These are phyloP conservation scores for Trematosphaeria pertusa DNA, from an alignment of 2,329 filamentous ascomycete genomes.

Conservation along the genomic window DNA sequence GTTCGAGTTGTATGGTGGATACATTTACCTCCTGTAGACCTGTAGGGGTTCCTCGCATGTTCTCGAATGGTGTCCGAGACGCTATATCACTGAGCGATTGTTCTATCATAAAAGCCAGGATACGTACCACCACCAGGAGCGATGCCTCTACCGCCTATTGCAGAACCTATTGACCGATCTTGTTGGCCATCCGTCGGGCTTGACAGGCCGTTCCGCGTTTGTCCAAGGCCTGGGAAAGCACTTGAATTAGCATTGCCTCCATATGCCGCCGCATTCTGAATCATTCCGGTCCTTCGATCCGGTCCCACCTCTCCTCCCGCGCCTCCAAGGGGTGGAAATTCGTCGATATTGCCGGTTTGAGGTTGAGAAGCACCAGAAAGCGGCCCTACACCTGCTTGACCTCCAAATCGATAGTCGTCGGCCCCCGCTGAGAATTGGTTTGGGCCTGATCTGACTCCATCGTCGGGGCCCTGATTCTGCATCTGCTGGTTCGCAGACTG, in stretches of 20 bases:
- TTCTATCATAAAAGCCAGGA: neutral
- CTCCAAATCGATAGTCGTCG: slow-evolving; percentile 65
- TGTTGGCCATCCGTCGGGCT: slow-evolving; percentile 48
- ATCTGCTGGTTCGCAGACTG: slow-evolving; percentile 52
- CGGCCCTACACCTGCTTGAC: slow-evolving; percentile 61
- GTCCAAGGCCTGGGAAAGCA: slow-evolving; percentile 52
- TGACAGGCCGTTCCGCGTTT: slow-evolving; percentile 52
- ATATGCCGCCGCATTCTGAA: slow-evolving; percentile 58
- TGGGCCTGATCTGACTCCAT: slow-evolving; percentile 46
- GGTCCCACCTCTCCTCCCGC: slow-evolving; percentile 59
- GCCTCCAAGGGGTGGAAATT: slow-evolving; percentile 66
- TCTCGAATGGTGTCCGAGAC: slow-evolving; percentile 42
- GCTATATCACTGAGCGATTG: slow-evolving; percentile 23
- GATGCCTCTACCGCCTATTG: slow-evolving; percentile 38
- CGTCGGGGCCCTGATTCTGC: slow-evolving; percentile 51
- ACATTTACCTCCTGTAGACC: slow-evolving; percentile 46
- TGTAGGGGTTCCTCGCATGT: slow-evolving; percentile 32
- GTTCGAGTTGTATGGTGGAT: neutral
- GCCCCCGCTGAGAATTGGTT: slow-evolving; percentile 59
- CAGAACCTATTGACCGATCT: slow-evolving; percentile 39
- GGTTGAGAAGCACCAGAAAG: slow-evolving; percentile 58
- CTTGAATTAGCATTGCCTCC: slow-evolving; percentile 42
- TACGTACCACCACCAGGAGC: slow-evolving; percentile 28
- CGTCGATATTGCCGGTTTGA: slow-evolving; percentile 64
- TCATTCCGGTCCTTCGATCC: slow-evolving; percentile 58